Base-by-base conservation (phyloP, 2,329 filamentous ascomycete species). In the Trichoderma sp. region DNA sequence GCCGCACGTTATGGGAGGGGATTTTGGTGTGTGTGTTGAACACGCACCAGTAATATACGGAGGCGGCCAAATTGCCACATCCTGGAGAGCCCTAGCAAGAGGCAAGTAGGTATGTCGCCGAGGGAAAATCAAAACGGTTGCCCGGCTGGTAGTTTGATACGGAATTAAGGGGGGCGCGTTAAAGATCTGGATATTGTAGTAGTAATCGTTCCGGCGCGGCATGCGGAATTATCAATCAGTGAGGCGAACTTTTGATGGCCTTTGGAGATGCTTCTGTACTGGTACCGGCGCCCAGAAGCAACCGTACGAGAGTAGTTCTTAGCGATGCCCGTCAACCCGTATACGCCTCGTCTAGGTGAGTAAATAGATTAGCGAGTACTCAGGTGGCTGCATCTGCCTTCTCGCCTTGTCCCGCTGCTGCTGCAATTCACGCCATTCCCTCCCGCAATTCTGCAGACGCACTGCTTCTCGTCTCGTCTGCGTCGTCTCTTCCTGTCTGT, bases 11-110 rank as follows among this genome's bases (percentile, higher is more conserved):
- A 47, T 70, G n/a, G 33, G 65, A 68, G 43, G 27, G 24, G 35
- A 40, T 61, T 59, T 13, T 52, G 64, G 56, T 59, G 57, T 68
- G 64, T 43, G 56, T 62, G 35, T 40, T 37, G 61, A 47, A 37
- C 52, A 3, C 24, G 52, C 69, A 68, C 65, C 69, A 70, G 69
- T 70, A 64, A 70, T 21, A 63, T 40, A 68, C 47, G 69, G 57
- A 52, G 37, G 29, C 24, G 59, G 53, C 56, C 27, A 59, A 21
- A 58, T 69, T 64, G 68, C 68, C 68, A 69, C 68, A 40, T 61
- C 31, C 55, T 21, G 52, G 43, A 49, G 31, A 29, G 40, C 21
- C 43, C 35, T 24, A 14, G 47, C 47, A 43, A n/a, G 7, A n/a
- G 40, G 40, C 40, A 43, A 52, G 33, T 35, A 35, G 33, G 33